These are phyloP conservation scores for Xylaria arbuscula DNA, from an alignment of 2,329 filamentous ascomycete species.

Conservation along the genomic window DNA sequence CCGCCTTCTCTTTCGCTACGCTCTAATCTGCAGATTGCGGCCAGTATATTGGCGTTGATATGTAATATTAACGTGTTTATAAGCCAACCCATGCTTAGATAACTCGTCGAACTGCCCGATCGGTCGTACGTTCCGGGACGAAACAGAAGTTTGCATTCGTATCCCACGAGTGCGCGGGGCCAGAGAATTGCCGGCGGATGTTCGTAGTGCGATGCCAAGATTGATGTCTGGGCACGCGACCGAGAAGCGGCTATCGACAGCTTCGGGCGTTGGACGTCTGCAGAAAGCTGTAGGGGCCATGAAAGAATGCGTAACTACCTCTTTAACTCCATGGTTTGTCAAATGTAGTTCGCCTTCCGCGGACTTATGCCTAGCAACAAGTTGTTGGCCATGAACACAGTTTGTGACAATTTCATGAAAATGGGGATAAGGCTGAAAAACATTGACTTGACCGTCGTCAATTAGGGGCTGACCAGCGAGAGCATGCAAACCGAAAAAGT, in stretches of 20 bases:
- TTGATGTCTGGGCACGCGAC: slow-evolving; percentile 9
- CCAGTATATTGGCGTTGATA: slow-evolving; percentile 11
- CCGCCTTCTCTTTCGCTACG: slow-evolving; percentile 28
- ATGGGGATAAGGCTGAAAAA: slow-evolving; percentile 29
- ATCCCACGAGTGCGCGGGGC: slow-evolving; percentile 22
- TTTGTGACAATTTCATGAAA: background rate
- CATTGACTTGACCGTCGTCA: background rate
- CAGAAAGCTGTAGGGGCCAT: slow-evolving; percentile 7
- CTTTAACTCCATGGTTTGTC: too few species aligned
- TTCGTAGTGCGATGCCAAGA: slow-evolving; percentile 26
- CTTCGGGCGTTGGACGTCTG: slow-evolving; percentile 6
- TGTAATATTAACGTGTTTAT: slow-evolving; percentile 14
- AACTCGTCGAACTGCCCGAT: slow-evolving; percentile 32
- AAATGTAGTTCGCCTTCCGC: background rate
- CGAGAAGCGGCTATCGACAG: slow-evolving; percentile 16
- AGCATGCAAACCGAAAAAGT: slow-evolving; percentile 16
- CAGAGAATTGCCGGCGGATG: slow-evolving; percentile 29
- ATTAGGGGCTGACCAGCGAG: slow-evolving; percentile 10
- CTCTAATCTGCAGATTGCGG: slow-evolving; percentile 29
- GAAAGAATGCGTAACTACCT: background rate
- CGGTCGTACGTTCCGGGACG: slow-evolving; percentile 28
- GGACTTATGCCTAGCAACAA: background rate
- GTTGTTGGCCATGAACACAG: background rate
- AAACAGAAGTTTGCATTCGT: slow-evolving; percentile 33
- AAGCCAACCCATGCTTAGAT: slow-evolving; percentile 6